A percentile compares a stretch with the other conserved stretches of the same genome.
These are phyloP conservation scores for Nissolia schottii DNA, from an alignment of 306 rosid species.

Conservation along the genomic window DNA sequence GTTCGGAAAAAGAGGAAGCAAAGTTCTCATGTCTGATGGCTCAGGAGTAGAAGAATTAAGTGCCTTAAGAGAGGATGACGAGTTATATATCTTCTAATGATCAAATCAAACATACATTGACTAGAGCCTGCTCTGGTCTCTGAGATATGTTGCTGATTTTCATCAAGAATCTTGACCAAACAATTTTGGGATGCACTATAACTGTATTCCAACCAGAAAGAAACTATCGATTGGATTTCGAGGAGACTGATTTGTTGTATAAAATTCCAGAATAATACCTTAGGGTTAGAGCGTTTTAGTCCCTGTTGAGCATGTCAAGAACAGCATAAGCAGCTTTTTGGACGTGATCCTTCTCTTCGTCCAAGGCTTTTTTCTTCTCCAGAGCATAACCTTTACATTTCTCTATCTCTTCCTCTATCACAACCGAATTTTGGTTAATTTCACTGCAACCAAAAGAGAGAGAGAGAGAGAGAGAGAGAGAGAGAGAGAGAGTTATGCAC, in stretches of 20 bases:
- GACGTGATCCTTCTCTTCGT: constrained; percentile 66
- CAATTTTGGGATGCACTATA: not conserved
- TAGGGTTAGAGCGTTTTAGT: constrained; percentile 32
- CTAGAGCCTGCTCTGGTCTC: not conserved
- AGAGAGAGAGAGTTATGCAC: too few relatives aligned
- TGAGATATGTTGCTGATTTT: not conserved
- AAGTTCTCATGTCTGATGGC: constrained; percentile 63
- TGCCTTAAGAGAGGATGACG: constrained; percentile 68
- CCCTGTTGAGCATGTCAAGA: constrained; percentile 57
- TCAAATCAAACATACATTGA: constrained; percentile 5
- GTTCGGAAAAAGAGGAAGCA: constrained; percentile 64
- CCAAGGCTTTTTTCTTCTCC: constrained; percentile 59
- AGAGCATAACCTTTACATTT: constrained; percentile 55
- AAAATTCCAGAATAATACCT: constrained; percentile 16
- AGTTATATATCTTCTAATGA: constrained; percentile 52
- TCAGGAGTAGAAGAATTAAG: constrained; percentile 67
- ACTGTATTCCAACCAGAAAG: not conserved
- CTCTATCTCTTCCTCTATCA: constrained; percentile 60
- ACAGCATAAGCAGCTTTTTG: constrained; percentile 81
- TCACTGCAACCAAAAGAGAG: constrained; percentile 41
- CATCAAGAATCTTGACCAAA: not conserved
- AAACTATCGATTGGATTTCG: not conserved
- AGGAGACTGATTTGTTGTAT: not conserved
- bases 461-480: too few relatives aligned
- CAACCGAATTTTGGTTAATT: constrained; percentile 56